phyloP scores from a whole-genome alignment of 192 early-diverging fungal species.

The Mortierella hygrophila region DNA sequence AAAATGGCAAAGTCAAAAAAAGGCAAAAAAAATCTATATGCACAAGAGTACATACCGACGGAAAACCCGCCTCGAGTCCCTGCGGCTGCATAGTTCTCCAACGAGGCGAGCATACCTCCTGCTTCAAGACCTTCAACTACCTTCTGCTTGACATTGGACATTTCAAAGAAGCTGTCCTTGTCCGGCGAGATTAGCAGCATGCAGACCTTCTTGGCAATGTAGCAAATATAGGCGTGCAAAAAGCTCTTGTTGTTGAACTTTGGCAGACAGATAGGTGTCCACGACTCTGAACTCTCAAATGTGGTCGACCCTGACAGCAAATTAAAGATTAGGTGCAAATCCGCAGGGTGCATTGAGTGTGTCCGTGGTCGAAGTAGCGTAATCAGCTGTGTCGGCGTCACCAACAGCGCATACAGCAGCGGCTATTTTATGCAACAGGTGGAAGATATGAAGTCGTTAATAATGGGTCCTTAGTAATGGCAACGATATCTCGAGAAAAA shows the following conservation, averaged over 20 bases:
- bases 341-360: conserved; percentile 83
- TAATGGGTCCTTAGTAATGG: too few species aligned
- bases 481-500: too few species aligned
- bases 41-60: conserved; percentile 28
- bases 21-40: not conserved
- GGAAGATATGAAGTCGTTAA: conserved; percentile 5
- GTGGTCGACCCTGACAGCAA: conserved; percentile 80
- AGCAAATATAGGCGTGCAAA: conserved; percentile 89
- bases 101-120: conserved; percentile 30
- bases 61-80: conserved; percentile 49
- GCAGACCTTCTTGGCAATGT: conserved; percentile 78
- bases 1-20: not conserved
- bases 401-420: conserved; percentile 84
- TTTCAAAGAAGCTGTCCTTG: conserved; percentile 86
- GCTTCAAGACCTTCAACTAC: conserved; percentile 70
- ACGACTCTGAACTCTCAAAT: conserved; percentile 87
- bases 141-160: conserved; percentile 74
- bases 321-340: conserved; percentile 87
- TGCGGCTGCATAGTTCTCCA: conserved; percentile 37
- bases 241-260: conserved; percentile 90
- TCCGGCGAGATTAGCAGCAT: conserved; percentile 83
- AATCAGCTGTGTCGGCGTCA: conserved; percentile 82
- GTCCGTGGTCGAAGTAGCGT: conserved; percentile 80
- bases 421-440: conserved; percentile 42
- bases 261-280: conserved; percentile 96